These are phyloP conservation scores for Arthrobotrys megalospora DNA, from an alignment of 2,329 filamentous ascomycete genomes.

Conservation along the genomic window DNA sequence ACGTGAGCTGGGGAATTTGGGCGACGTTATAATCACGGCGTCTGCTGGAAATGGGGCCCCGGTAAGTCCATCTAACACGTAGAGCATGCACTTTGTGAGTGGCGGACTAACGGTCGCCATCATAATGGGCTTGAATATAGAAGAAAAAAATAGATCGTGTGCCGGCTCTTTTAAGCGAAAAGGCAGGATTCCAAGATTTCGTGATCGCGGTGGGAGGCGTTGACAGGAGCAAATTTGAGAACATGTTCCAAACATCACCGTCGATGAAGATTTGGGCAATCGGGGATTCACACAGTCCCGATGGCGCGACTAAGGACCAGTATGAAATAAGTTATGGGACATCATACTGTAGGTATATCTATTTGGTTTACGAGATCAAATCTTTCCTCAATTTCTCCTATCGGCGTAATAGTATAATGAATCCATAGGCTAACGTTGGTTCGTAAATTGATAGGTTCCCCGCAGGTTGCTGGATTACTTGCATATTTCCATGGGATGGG, in stretches of 20 bases:
- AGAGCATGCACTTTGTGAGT: too few relatives aligned
- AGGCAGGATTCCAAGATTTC: not conserved
- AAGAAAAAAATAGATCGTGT: not conserved
- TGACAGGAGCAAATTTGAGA: not conserved
- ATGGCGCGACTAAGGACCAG: too few relatives aligned
- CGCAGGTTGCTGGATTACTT: conserved; percentile 26
- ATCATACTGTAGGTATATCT: conserved; percentile 26
- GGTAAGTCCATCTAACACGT: too few relatives aligned
- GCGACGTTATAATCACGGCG: conserved; percentile 1
- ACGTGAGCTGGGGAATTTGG: not conserved
- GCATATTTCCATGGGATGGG: conserved; percentile 47
- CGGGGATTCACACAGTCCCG: not conserved
- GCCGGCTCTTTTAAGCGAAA: not conserved
- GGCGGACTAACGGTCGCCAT: too few relatives aligned
- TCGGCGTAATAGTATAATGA: too few relatives aligned
- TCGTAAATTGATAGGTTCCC: conserved; percentile 11
- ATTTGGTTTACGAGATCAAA: not conserved
- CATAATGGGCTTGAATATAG: not conserved
- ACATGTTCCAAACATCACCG: not conserved
- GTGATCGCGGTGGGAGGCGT: conserved; percentile 22
- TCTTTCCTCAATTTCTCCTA: too few relatives aligned
- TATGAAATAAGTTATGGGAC: not conserved
- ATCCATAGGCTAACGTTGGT: too few relatives aligned
- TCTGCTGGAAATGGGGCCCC: conserved; percentile 6
- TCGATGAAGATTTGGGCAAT: conserved; percentile 35